Conservation (phyloP, 352 stramenopile genomes). For the Thraustochytrium sp. region DNA sequence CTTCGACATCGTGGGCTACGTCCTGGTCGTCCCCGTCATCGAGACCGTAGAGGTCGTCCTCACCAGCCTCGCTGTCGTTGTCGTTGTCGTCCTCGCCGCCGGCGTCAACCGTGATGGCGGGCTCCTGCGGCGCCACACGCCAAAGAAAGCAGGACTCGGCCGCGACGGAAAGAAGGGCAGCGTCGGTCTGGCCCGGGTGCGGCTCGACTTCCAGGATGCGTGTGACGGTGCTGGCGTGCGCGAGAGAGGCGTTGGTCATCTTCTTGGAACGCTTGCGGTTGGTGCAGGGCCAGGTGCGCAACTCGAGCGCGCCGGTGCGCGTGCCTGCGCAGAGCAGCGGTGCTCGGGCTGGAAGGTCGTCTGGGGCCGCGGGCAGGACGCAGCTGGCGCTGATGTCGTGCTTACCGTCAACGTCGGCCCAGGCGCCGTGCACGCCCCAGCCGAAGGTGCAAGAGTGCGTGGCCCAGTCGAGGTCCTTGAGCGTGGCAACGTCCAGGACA, state of each 20-base stretch:
- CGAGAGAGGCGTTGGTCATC: background rate
- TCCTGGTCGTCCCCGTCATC: background rate
- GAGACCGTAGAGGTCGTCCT: background rate
- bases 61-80: too few relatives aligned
- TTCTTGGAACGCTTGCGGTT: background rate
- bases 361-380: background rate
- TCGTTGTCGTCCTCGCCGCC: too few relatives aligned
- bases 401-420: constrained; percentile 8
- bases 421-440: constrained; percentile 3
- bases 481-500: background rate
- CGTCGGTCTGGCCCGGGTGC: too few relatives aligned
- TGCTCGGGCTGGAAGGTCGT: background rate
- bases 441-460: background rate
- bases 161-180: too few relatives aligned
- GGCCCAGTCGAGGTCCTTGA: constrained; percentile 9
- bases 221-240: background rate
- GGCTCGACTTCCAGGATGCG: too few relatives aligned
- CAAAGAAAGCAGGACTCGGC: too few relatives aligned
- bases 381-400: background rate
- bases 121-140: too few relatives aligned
- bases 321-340: background rate
- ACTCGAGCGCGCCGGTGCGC: background rate
- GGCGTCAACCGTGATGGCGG: too few relatives aligned
- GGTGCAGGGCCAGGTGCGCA: background rate
- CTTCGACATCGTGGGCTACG: background rate